Evolutionary conservation across 2,329 filamentous ascomycete genomes (phyloP), one percentile per base, ranked within the genome.

Genomic region (Epichloe typhina): DNA sequence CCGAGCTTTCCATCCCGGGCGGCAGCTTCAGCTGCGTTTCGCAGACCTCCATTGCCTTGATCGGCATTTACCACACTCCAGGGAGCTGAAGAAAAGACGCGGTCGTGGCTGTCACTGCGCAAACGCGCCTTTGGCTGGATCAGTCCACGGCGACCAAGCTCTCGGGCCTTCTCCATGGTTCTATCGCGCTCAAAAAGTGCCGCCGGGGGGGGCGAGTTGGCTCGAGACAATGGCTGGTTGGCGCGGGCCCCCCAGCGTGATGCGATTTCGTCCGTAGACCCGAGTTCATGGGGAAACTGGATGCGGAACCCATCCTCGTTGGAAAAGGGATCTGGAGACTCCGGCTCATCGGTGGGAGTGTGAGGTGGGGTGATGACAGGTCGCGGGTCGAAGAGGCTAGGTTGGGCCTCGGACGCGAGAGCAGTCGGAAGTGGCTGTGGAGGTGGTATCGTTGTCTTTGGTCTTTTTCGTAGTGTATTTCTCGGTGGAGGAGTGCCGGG

Each of bases 11-110:
- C 84, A 50, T 83, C 79, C 45, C 87, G 79, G 15, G 79, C 74
- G 2, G 87, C 85, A 15, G 88, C 88, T 55, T 87, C 82, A 36
- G 93, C 82, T 4, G 91, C 91, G 63, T 95, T 96, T 59, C 86
- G 83, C 46, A 97, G 76, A 19, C 91, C 93, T 21, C 89, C 90
- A 62, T 97, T 97, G 52, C 91, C 91, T 68, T 95, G 88, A 51
- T 95, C 84, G 0, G 89, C 87, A 51, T 84, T 83, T 53, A 89
- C 85, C 37, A 97, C 80, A 36, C 77, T 83, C 86, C 90, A 97
- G 48, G 84, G 76, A 9, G 86, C 84, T n/a, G 80, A 76, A 46
- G 86, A 84, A 60, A 90, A 90, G 46, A 84, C 77, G 35, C 76
- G 72, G 59, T 86, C 82, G 58, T 82, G 82, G 62, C 76, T 84